Conservation (phyloP, 2,329 filamentous ascomycete species). For the Monilinia aucupariae region DNA sequence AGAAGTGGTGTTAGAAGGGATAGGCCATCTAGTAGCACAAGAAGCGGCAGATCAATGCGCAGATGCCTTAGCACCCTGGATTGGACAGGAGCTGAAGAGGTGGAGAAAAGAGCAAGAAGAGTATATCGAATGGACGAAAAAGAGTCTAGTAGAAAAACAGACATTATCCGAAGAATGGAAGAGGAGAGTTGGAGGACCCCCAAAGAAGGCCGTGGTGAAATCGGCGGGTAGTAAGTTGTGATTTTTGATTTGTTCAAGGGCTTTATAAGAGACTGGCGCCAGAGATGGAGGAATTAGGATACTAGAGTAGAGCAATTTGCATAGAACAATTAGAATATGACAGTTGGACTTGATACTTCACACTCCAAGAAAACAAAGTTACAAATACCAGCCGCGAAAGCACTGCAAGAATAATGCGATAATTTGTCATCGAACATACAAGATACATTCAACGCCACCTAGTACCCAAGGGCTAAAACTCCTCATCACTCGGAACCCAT, state of each 20-base stretch:
- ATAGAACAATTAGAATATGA: too few species aligned
- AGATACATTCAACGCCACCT: not conserved
- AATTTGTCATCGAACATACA: not conserved
- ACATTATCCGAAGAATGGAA: conserved; percentile 52
- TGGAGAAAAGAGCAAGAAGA: conserved; percentile 54
- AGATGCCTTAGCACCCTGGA: conserved; percentile 50
- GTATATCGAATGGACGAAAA: conserved; percentile 51
- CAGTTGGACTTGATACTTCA: too few species aligned
- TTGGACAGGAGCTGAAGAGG: conserved; percentile 49
- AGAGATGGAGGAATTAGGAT: too few species aligned
- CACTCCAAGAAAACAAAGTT: not conserved
- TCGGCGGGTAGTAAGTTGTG: conserved; percentile 8
- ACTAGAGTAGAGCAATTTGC: too few species aligned
- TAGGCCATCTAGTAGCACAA: conserved; percentile 80
- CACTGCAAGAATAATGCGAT: not conserved
- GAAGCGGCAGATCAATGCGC: conserved; percentile 67
- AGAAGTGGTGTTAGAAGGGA: conserved; percentile 56
- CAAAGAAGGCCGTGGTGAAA: not conserved
- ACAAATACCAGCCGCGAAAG: not conserved
- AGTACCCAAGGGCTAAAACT: conserved; percentile 10
- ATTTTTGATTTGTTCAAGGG: not conserved
- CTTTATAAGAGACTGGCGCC: not conserved
- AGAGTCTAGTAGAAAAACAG: conserved; percentile 49
- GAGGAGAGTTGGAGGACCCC: conserved; percentile 29
- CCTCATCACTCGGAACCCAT: conserved; percentile 49